Evolutionary conservation across 106 monocot genomes (phyloP).

Genomic region (Narthecium ossifragum): DNA sequence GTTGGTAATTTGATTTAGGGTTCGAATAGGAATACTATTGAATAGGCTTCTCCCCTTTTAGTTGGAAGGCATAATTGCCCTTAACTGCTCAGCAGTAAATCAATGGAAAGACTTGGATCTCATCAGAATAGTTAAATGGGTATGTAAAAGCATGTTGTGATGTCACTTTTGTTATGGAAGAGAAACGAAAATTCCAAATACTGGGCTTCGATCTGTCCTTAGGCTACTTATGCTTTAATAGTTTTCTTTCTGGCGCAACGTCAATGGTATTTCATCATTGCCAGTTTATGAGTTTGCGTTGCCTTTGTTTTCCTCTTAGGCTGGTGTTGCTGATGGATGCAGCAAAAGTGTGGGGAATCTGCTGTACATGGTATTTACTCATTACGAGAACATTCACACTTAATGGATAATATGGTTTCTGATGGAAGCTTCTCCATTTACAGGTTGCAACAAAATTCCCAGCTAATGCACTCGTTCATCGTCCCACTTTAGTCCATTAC

Average conservation of each 20-base stretch:
- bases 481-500: constrained; percentile 60
- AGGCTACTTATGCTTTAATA: background rate
- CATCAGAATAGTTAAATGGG: background rate
- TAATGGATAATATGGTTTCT: background rate
- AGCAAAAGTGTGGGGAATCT: constrained; percentile 75
- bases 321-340: constrained; percentile 56
- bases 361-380: constrained; percentile 61
- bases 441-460: constrained; percentile 88
- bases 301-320: constrained; percentile 31
- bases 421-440: background rate
- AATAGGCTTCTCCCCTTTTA: too few species aligned
- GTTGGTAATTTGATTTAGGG: too few species aligned
- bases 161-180: background rate
- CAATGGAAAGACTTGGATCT: too few species aligned
- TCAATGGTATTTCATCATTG: background rate
- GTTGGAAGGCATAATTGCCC: too few species aligned
- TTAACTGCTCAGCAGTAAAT: too few species aligned
- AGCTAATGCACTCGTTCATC: constrained; percentile 71
- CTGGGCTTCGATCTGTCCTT: background rate
- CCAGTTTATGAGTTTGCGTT: background rate
- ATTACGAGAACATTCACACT: background rate
- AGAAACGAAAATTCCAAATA: too few species aligned
- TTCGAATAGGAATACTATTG: too few species aligned
- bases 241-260: background rate
- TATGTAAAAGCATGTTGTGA: background rate